Base-by-base conservation (phyloP, 163 green algal genomes). In the Scenedesmus sp. region DNA sequence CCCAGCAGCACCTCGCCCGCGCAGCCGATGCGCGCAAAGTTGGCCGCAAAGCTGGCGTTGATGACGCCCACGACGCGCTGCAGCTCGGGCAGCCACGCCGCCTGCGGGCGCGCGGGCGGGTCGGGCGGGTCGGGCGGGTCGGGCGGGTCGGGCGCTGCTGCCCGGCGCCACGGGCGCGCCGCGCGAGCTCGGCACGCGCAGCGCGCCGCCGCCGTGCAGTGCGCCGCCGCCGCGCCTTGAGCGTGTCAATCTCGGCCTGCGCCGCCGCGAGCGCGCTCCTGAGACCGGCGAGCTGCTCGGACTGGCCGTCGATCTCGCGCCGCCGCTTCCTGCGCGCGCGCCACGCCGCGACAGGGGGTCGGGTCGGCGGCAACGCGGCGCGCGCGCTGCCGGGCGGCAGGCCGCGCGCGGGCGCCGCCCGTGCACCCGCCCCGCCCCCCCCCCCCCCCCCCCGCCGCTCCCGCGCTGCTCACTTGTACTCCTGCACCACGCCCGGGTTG, bases 51-150 rank as follows among this genome's bases (percentile, higher is more conserved):
- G 34, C 79, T 88, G 15, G 42, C 56, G 75, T 93, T 94, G 73
- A 99, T 94, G 3, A 77, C 83, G 1, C n/a, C 63, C 53, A 97
- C 86, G 39, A 95, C 85, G 10, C 77, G 57, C 71, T 88, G 66
- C 31, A 99, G 87, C 63, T 89, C 51, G 1, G 92, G 89, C 78
- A 97, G 88, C 95, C 95, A 99, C 2, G 26, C 47, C 3, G 31
- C 62, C 74, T 81, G 63, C 33, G 65, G n/a, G 67, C 28, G 34
- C 24, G 15, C 24, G 20, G 39, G n/a, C n/a, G n/a, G n/a, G n/a
- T n/a, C n/a, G n/a, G n/a, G n/a, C n/a, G n/a, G n/a, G n/a, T n/a
- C n/a, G n/a, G n/a, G n/a, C n/a, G n/a, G n/a, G n/a, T n/a, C n/a
- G n/a, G n/a, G n/a, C n/a, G n/a, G n/a, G n/a, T n/a, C n/a, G n/a